phyloP scores from a whole-genome alignment of 768 basidiomycete genomes.

The Mycena galopus region DNA sequence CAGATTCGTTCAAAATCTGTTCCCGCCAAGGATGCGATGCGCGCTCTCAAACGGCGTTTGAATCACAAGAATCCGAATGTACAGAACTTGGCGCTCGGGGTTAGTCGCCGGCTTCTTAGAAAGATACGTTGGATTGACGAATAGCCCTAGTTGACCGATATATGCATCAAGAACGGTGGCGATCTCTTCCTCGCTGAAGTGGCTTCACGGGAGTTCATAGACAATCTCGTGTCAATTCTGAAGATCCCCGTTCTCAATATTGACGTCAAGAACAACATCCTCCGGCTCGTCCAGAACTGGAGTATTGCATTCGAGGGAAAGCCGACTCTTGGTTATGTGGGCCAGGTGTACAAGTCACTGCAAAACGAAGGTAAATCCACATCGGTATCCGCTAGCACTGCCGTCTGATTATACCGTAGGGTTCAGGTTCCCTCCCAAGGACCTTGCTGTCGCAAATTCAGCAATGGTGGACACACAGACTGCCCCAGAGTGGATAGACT shows the following conservation, averaged over 20 bases:
- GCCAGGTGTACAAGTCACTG: slow-evolving; percentile 84
- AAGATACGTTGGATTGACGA: neutral
- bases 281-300: slow-evolving; percentile 94
- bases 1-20: slow-evolving; percentile 94
- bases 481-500: slow-evolving; percentile 98
- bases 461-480: slow-evolving; percentile 93
- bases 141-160: slow-evolving; percentile 80
- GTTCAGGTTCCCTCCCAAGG: slow-evolving; percentile 88
- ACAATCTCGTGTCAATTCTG: slow-evolving; percentile 91
- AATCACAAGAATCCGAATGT: slow-evolving; percentile 98
- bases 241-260: slow-evolving; percentile 81
- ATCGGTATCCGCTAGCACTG: slow-evolving; percentile 11
- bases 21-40: slow-evolving; percentile 88
- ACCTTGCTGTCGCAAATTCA: slow-evolving; percentile 74
- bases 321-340: slow-evolving; percentile 76
- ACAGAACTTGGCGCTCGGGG: slow-evolving; percentile 87
- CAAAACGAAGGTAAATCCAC: slow-evolving; percentile 72
- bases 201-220: slow-evolving; percentile 92
- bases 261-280: slow-evolving; percentile 85
- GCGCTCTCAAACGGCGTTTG: slow-evolving; percentile 86
- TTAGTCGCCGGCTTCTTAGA: slow-evolving; percentile 56
- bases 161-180: slow-evolving; percentile 97
- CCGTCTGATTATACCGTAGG: slow-evolving; percentile 55
- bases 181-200: slow-evolving; percentile 90
- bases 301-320: slow-evolving; percentile 90